phyloP scores from a whole-genome alignment of 129 eudicot genomes.

The Centrapalus pauciflorus region DNA sequence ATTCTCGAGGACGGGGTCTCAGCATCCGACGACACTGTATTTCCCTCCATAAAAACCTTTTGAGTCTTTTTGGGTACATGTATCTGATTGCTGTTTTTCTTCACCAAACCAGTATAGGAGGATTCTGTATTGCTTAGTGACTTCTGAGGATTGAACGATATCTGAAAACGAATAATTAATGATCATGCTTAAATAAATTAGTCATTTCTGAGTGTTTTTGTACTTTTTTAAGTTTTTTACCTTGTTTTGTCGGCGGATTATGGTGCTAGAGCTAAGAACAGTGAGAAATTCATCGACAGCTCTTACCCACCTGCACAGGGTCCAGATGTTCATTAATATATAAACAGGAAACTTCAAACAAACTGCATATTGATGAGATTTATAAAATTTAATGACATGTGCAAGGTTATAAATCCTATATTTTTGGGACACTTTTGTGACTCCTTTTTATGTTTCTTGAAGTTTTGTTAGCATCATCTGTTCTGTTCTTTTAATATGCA shows the following conservation, averaged over 20 bases:
- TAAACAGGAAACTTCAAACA: not conserved
- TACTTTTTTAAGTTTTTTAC: no score
- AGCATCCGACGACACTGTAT: not conserved
- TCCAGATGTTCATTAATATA: not conserved
- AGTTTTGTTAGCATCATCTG: no score
- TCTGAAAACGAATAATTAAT: constrained; percentile 12
- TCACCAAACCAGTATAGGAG: not conserved
- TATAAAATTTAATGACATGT: no score
- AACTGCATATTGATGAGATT: no score
- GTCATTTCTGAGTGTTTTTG: no score
- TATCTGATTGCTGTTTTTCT: constrained; percentile 13
- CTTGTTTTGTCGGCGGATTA: constrained; percentile 52
- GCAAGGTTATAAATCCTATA: no score
- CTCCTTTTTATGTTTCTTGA: no score
- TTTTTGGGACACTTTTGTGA: no score
- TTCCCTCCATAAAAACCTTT: constrained; percentile 4
- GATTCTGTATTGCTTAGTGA: constrained; percentile 11
- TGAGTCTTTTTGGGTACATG: constrained; percentile 4
- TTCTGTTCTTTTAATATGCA: not conserved
- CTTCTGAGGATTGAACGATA: constrained; percentile 18
- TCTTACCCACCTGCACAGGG: constrained; percentile 83
- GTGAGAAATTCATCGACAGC: constrained; percentile 72
- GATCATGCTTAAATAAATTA: not conserved
- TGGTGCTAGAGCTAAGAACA: constrained; percentile 60
- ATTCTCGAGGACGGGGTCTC: constrained; percentile 4